phyloP scores from a whole-genome alignment of 129 eudicot species.

The Kitagawia praeruptora region DNA sequence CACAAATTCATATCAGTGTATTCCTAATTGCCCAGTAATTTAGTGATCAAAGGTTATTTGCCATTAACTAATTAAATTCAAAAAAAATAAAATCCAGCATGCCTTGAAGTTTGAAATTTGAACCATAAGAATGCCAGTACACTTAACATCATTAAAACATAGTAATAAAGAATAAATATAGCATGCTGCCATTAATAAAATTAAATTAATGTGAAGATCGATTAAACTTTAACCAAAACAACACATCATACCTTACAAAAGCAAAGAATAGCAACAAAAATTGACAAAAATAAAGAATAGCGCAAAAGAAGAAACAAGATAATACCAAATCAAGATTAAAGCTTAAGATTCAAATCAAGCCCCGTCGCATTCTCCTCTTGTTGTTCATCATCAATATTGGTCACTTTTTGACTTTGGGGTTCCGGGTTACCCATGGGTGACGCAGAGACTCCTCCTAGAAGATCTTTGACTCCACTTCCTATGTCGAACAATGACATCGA shows the following conservation, averaged over 20 bases:
- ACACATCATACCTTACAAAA: background rate
- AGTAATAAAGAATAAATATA: background rate
- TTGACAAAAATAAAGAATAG: background rate
- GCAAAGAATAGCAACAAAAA: background rate
- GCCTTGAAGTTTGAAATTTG: background rate
- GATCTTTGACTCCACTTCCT: slow-evolving; percentile 4
- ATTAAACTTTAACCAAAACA: background rate
- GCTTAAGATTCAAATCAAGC: slow-evolving; percentile 9
- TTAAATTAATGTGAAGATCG: background rate
- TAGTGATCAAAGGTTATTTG: too few species aligned
- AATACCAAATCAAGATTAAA: background rate
- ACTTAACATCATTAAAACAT: background rate
- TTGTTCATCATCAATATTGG: background rate
- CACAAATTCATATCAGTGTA: too few species aligned
- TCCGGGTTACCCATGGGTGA: background rate
- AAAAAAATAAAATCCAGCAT: too few species aligned
- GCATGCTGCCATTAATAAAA: background rate
- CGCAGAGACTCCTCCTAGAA: background rate
- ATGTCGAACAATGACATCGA: background rate
- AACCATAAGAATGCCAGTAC: background rate
- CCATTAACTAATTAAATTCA: too few species aligned
- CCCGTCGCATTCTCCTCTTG: background rate
- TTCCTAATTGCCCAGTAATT: too few species aligned
- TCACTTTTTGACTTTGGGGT: background rate
- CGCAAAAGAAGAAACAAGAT: background rate